Base-by-base conservation (phyloP, 2,329 filamentous ascomycete genomes). In the Ophiostoma fasciatum region DNA sequence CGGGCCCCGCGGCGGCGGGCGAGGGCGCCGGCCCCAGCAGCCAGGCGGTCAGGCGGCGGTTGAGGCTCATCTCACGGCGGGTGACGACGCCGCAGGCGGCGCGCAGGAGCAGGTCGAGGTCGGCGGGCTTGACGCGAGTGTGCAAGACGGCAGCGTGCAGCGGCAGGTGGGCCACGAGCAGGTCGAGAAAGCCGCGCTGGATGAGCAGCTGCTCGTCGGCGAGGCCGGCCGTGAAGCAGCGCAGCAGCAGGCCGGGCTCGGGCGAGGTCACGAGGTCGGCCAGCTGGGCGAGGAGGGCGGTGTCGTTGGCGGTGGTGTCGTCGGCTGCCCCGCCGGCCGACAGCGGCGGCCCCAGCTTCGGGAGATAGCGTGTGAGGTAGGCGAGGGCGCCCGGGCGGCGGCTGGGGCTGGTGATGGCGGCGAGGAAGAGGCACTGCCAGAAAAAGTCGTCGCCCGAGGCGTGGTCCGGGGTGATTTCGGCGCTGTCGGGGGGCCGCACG, bases 371-470 rank as follows among this genome's bases (percentile, higher is more conserved):
- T 33, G 74, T 66, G 28, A 98, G 64, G 55, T 92, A 98, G 22
- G 87, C 85, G 40, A 98, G 64, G 27, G 85, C 85, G 19, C 90
- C 90, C 44, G 82, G 76, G 37, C 90, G 75, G 42, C 88, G 71
- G 42, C 78, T 85, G 28, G 83, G 72, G 49, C 87, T 88, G 1
- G 90, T 94, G 41, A 98, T 90, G 14, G 83, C 80, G 9, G 88
- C 84, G 14, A 98, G 63, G 50, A 98, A 96, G 51, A 98, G 80
- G 54, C 85, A 94, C 59, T 98, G 90, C 90, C 90, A 98, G 55
- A 96, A 98, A 55, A 90, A 94, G 45, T 82, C 82, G 45, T 87
- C 82, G 9, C 76, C 75, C 8, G 67, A 67, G 31, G 62, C 71
- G 54, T 71, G 72, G 26, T 57, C 65, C 37, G 54, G 56, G 22